Percentiles rank a stretch among this genome's conserved stretches.
phyloP scores from a whole-genome alignment of 768 basidiomycete genomes.

The Cantharellus cinnabarinus region DNA sequence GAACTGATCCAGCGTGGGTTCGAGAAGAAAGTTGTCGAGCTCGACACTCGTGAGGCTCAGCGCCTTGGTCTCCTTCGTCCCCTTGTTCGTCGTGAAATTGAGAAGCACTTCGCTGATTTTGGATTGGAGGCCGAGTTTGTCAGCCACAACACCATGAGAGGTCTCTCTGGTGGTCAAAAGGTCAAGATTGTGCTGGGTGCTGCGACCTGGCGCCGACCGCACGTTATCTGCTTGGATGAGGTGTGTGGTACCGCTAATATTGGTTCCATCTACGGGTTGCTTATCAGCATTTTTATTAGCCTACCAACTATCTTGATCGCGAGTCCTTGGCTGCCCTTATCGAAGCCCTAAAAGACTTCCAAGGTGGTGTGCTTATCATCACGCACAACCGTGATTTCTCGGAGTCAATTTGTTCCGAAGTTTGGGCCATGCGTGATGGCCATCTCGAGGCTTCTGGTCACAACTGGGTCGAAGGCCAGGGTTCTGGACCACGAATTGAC shows the following conservation, averaged over 20 bases:
- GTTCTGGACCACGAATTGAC: slow-evolving; percentile 85
- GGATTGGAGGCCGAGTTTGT: slow-evolving; percentile 99
- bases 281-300: slow-evolving; percentile 6
- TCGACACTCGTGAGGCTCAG: slow-evolving; percentile 94
- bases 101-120: slow-evolving; percentile 98
- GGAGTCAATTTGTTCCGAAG: slow-evolving; percentile 88
- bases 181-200: slow-evolving; percentile 98
- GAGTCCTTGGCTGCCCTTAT: slow-evolving; percentile 98
- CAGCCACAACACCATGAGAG: slow-evolving; percentile 97
- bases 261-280: background rate
- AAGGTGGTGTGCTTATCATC: slow-evolving; percentile 95
- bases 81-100: slow-evolving; percentile 94
- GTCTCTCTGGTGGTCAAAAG: slow-evolving; percentile 96
- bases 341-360: slow-evolving; percentile 91
- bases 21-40: slow-evolving; percentile 96
- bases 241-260: slow-evolving; percentile 49
- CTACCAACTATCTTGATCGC: slow-evolving; percentile 88
- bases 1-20: slow-evolving; percentile 96
- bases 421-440: slow-evolving; percentile 99
- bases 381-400: slow-evolving; percentile 99
- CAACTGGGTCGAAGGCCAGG: slow-evolving; percentile 99
- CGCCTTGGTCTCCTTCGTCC: slow-evolving; percentile 87
- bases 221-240: slow-evolving; percentile 92
- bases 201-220: slow-evolving; percentile 96
- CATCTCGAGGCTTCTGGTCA: slow-evolving; percentile 90